phyloP scores from a whole-genome alignment of 1,284 basidiomycete genomes.

The Irpex sp. region DNA sequence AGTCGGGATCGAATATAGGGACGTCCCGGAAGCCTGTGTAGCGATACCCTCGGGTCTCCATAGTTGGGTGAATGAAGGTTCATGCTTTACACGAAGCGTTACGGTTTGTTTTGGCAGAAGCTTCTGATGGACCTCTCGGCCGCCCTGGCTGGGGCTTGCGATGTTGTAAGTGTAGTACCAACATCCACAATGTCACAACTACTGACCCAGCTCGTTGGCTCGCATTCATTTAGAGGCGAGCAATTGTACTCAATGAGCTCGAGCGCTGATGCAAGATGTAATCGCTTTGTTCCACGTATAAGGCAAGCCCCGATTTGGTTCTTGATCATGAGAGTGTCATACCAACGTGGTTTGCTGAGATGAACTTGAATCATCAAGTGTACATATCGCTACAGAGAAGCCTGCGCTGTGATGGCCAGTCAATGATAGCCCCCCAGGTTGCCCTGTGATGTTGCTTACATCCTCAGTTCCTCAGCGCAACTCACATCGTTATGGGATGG shows the following conservation, averaged over 20 bases:
- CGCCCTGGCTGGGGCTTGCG: neutral
- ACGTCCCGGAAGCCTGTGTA: no score
- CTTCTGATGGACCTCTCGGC: no score
- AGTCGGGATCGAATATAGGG: no score
- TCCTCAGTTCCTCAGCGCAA: neutral
- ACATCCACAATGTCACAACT: neutral
- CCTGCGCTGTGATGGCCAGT: neutral
- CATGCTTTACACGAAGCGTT: no score
- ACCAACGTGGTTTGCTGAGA: neutral
- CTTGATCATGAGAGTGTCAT: neutral
- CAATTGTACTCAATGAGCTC: neutral
- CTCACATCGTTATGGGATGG: neutral
- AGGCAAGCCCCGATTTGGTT: no score
- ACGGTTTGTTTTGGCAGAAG: no score
- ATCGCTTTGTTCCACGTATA: no score
- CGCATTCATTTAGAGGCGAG: neutral
- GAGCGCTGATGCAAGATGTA: no score
- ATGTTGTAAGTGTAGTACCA: neutral
- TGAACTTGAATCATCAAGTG: neutral
- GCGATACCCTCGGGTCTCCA: no score
- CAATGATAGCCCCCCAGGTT: neutral
- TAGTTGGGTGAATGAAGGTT: no score
- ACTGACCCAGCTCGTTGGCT: neutral
- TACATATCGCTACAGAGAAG: neutral
- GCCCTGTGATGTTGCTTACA: neutral